Percentiles rank a stretch among this genome's conserved stretches.
These are phyloP conservation scores for Lactarius evosmus DNA, from an alignment of 768 basidiomycete species.

Conservation along the genomic window DNA sequence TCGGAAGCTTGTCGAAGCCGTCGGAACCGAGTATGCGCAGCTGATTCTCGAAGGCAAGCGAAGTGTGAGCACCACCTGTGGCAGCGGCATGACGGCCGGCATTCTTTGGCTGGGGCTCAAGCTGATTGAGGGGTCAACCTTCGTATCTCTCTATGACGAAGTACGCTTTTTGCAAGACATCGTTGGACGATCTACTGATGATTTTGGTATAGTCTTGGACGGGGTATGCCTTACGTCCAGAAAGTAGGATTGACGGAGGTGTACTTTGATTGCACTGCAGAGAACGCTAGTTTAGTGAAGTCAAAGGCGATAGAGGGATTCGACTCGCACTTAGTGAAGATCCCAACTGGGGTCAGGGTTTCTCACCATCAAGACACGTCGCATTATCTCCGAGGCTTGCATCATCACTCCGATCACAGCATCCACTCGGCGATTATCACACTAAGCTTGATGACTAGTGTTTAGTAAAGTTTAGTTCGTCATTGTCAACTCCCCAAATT, in stretches of 20 bases:
- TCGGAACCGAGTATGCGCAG: constrained; percentile 58
- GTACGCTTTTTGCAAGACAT: constrained; percentile 41
- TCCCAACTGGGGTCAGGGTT: background rate
- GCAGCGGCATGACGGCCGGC: constrained; percentile 98
- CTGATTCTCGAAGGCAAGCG: constrained; percentile 58
- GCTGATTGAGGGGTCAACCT: constrained; percentile 52
- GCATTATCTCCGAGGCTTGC: background rate
- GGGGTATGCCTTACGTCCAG: constrained; percentile 76
- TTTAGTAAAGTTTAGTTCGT: background rate
- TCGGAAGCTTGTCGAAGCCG: constrained; percentile 53
- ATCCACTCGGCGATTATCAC: background rate
- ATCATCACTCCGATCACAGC: background rate
- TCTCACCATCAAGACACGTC: background rate
- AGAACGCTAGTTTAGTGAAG: background rate
- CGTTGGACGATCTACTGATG: background rate
- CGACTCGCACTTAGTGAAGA: background rate
- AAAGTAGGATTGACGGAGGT: constrained; percentile 67
- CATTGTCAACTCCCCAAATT: background rate
- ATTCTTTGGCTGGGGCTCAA: constrained; percentile 92
- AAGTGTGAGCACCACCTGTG: constrained; percentile 74
- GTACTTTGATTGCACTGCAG: background rate
- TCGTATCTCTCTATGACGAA: constrained; percentile 88
- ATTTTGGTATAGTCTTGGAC: constrained; percentile 79
- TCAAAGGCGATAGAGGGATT: background rate
- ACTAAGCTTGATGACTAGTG: too few relatives aligned